phyloP scores from a whole-genome alignment of 257 asterid genomes.

The Ehretia macrophylla region DNA sequence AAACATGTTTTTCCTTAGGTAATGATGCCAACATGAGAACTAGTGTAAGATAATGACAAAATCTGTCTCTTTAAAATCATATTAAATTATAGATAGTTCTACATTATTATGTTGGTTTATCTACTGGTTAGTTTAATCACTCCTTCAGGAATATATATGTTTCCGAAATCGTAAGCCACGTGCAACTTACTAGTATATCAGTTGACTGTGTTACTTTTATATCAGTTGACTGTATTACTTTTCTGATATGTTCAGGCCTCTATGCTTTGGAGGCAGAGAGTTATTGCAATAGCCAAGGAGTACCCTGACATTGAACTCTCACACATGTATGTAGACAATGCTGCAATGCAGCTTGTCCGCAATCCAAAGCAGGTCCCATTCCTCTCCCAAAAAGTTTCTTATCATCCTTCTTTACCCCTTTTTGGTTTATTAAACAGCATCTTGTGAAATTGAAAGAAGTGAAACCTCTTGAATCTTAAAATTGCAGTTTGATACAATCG shows the following conservation, averaged over 20 bases:
- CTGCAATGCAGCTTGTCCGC: conserved; percentile 99
- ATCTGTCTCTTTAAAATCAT: no score
- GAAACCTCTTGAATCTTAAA: conserved; percentile 12
- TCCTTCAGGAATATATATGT: no score
- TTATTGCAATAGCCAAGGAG: conserved; percentile 57
- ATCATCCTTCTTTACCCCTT: background rate
- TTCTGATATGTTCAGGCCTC: conserved; percentile 53
- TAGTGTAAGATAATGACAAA: no score
- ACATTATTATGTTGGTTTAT: no score
- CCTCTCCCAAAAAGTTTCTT: conserved; percentile 1
- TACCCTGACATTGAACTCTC: conserved; percentile 94
- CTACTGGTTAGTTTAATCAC: no score
- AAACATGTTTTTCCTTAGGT: no score
- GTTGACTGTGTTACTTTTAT: no score
- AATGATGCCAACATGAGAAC: no score
- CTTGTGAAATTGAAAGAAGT: conserved; percentile 5
- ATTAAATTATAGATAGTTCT: no score
- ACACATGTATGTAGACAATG: conserved; percentile 98
- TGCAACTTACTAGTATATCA: no score
- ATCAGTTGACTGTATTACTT: no score
- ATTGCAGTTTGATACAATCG: conserved; percentile 94
- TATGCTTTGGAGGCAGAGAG: conserved; percentile 92
- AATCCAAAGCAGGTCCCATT: conserved; percentile 82
- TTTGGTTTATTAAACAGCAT: conserved; percentile 3
- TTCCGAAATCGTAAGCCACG: no score